These are phyloP conservation scores for Ustilago shanxiensis DNA, from an alignment of 1,284 basidiomycete genomes.

Conservation along the genomic window DNA sequence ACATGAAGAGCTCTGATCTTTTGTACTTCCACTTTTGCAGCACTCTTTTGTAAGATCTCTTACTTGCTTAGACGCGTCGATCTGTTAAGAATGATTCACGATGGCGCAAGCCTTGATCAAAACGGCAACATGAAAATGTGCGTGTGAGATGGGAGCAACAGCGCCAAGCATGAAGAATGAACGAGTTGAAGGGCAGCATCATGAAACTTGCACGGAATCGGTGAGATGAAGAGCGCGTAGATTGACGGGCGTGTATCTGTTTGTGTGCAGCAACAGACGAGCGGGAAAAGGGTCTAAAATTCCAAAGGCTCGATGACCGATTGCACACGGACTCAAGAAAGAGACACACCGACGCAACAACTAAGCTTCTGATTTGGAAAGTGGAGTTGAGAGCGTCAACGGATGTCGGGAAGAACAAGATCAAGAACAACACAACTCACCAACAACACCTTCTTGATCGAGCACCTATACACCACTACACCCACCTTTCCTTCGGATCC, in stretches of 20 bases:
- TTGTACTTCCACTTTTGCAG: neutral
- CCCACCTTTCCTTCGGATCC: neutral
- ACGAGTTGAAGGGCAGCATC: no score
- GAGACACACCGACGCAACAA: no score
- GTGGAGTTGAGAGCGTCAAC: neutral
- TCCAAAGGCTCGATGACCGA: no score
- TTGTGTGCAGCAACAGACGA: neutral
- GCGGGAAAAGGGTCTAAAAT: neutral
- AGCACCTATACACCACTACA: neutral
- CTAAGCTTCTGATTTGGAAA: neutral
- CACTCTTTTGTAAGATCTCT: neutral
- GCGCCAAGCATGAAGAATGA: no score
- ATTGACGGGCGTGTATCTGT: neutral
- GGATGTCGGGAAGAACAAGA: neutral
- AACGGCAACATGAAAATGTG: no score
- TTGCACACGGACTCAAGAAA: neutral
- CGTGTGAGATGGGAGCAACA: no score
- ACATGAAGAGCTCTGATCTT: slow-evolving; percentile 43
- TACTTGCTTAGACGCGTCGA: neutral
- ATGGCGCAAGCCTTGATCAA: no score
- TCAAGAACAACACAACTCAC: neutral
- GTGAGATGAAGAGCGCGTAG: neutral
- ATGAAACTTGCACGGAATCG: no score
- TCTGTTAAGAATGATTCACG: no score
- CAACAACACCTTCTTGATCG: neutral